Base-by-base conservation (phyloP, 352 stramenopile species). In the Plasmopara viticola region DNA sequence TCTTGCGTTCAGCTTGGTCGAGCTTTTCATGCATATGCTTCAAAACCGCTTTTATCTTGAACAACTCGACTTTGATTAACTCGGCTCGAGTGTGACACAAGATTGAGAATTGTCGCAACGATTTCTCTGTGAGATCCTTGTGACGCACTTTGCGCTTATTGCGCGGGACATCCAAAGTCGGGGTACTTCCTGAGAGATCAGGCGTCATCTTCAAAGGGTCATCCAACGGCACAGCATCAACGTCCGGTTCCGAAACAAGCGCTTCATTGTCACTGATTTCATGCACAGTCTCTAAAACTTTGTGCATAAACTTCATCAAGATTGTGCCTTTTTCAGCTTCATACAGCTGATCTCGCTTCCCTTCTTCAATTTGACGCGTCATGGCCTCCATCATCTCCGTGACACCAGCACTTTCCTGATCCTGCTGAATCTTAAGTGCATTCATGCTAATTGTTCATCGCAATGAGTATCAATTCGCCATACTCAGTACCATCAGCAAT, bases 91-190 rank as follows among this genome's bases (percentile, higher is more conserved):
- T 73, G 49, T 81, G 72, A 37, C 80, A 89, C 53, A 72, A 49
- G 42, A 87, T 78, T 1, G 53, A 68, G 56, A 89, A 81, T 47
- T 84, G 86, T 14, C 84, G 80, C 64, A 86, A 78, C 8, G 66
- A 64, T 53, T 85, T 86, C 30, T 91, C 81, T 72, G 85, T 70
- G 20, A 86, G 48, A 17, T 87, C 72, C 44, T 87, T 85, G 43
- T 73, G 74, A 0, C 74, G 74, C 29, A 91, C 67, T 45, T 88
- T 76, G 14, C 74, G 68, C 53, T 89, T 89, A 60, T 80, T 81
- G n/a, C 70, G 75, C 14, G 85, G 63, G 18, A 90, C 35, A 13
- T 90, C 78, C 4, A 77, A 74, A 13, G 78, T 74, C 9, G 64
- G 60, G 13, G 67, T 44, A 18, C 60, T 40, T n/a, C 55, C 50